phyloP scores from a whole-genome alignment of 352 stramenopile species.

The Phytopythium mirpurense region DNA sequence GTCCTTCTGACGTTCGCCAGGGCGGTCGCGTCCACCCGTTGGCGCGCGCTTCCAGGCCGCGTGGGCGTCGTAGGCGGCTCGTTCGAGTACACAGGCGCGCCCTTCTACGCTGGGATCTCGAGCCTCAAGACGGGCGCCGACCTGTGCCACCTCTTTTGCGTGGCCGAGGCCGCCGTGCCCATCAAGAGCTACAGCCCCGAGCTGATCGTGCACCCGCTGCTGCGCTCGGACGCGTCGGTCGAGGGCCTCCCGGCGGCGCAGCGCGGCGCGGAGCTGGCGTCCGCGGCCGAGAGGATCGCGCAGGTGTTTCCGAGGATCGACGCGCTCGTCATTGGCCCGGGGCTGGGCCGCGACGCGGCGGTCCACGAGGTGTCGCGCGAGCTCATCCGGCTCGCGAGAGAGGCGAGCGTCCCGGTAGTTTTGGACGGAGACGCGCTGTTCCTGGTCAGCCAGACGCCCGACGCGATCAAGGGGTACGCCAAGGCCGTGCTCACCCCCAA shows the following conservation, averaged over 20 bases:
- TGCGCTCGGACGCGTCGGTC: conserved; percentile 50
- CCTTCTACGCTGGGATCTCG: conserved; percentile 95
- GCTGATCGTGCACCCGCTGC: conserved; percentile 91
- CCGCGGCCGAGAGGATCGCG: conserved; percentile 40
- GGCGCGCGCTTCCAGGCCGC: conserved; percentile 33
- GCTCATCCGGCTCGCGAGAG: conserved; percentile 64
- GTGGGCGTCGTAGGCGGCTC: conserved; percentile 95
- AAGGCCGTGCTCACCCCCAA: conserved; percentile 95
- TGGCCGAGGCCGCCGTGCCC: conserved; percentile 89
- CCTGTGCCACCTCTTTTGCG: conserved; percentile 94
- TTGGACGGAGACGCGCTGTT: conserved; percentile 95
- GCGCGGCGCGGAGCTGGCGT: conserved; percentile 13
- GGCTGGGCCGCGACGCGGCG: conserved; percentile 87
- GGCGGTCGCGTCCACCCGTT: no score
- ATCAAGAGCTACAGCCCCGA: conserved; percentile 98
- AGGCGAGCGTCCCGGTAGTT: conserved; percentile 81
- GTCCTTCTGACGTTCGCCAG: no score
- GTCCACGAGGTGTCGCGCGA: conserved; percentile 78
- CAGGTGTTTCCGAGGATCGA: conserved; percentile 67
- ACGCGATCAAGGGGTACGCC: conserved; percentile 55
- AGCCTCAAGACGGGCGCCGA: conserved; percentile 93
- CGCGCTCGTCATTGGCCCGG: conserved; percentile 88
- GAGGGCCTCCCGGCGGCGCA: conserved; percentile 2
- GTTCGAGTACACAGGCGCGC: conserved; percentile 96
- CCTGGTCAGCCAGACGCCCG: conserved; percentile 74